Base-by-base conservation (phyloP, 2,329 filamentous ascomycete species). In the Alternaria sp. region DNA sequence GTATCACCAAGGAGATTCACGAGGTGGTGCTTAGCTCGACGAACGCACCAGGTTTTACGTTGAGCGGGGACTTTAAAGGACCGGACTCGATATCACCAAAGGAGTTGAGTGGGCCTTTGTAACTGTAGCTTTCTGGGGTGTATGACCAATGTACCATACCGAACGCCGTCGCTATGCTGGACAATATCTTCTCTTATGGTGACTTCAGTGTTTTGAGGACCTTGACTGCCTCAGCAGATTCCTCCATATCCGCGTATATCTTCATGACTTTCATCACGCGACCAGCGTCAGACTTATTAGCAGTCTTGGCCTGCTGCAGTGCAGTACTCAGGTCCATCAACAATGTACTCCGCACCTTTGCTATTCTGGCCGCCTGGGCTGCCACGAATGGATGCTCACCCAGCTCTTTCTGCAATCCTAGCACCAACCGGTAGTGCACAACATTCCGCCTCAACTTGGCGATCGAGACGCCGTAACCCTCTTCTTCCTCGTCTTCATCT, bases 1-100 rank as follows among this genome's bases (percentile, higher is more conserved):
- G 85, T 60, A 86, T 89, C 55, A 84, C 82, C 58, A 96, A 96
- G 84, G 87, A 92, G 68, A 85, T 98, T 56, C 90, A 90, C 68
- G 88, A 90, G 80, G 87, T 90, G 74, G 88, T 98, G 33, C 83
- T 99, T 74, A 95, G 92, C 83, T 93, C 94, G 12, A 97, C 95
- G 7, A 87, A 96, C 76, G 90, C 91, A 2, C 94, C 96, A 2
- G 95, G 93, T 0, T 89, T 99, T 83, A 93, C 90, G 78, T 82
- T 99, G 78, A 97, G 88, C 77, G 95, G 94, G 61, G 88, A 91
- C 58, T 92, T 96, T 79, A 88, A 83, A 73, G 85, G 90, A 12
- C 51, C 76, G 6, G 69, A 80, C 45, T 81, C 78, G 18, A 75
- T 82, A 69, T 63, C 75, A n/a, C 71, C 79, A 15, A 81, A 78